These are phyloP conservation scores for Zygoascus ofunaensis DNA, from an alignment of 805 yeast genomes.

Conservation along the genomic window DNA sequence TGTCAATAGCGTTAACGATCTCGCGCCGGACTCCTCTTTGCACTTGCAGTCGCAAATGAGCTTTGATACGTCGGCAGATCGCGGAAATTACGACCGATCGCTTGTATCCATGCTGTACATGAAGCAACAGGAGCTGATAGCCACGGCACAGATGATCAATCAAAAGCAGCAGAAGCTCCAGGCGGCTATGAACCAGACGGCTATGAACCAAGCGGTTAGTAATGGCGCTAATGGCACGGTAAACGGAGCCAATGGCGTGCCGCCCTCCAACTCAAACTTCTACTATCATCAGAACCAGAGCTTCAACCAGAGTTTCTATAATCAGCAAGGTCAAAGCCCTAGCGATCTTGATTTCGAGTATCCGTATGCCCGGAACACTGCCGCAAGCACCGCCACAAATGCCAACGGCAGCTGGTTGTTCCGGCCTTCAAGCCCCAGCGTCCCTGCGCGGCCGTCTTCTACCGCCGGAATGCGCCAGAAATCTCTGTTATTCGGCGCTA, in stretches of 20 bases:
- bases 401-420: not conserved
- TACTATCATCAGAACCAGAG: not conserved
- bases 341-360: no score
- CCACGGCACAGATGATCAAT: slow-evolving; percentile 25
- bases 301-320: not conserved
- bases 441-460: slow-evolving; percentile 19
- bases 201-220: no score
- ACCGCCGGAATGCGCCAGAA: slow-evolving; percentile 14
- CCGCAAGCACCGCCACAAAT: not conserved
- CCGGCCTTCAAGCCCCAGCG: slow-evolving; percentile 18
- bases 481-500: slow-evolving; percentile 8
- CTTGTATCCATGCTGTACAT: slow-evolving; percentile 23
- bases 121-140: slow-evolving; percentile 27
- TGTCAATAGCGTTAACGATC: no score
- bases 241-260: not conserved
- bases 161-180: slow-evolving; percentile 30
- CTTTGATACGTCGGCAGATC: no score
- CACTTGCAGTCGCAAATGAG: no score
- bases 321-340: slow-evolving; percentile 3
- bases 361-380: no score
- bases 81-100: slow-evolving; percentile 1
- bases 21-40: no score
- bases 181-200: slow-evolving; percentile 21
- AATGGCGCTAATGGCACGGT: not conserved
- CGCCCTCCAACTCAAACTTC: not conserved